Evolutionary conservation across 768 basidiomycete genomes (phyloP).

Genomic region (Hebeloma cylindrosporum): DNA sequence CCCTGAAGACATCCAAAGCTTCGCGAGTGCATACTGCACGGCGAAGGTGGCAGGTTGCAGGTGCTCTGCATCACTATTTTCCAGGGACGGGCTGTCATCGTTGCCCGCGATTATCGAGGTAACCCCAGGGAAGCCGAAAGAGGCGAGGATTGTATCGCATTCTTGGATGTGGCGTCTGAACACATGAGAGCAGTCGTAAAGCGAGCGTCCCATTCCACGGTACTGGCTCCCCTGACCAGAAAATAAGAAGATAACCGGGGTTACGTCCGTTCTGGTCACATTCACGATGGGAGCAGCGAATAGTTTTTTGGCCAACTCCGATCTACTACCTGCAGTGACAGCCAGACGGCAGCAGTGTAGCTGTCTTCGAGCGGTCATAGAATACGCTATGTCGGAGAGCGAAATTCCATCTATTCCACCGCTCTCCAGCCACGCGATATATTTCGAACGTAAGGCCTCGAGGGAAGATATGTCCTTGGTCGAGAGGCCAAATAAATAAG

Average conservation of each 20-base stretch:
- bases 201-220: constrained; percentile 56
- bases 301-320: constrained; percentile 50
- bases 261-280: constrained; percentile 20
- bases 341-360: constrained; percentile 53
- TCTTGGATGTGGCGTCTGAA: constrained; percentile 57
- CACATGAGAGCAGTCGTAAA: constrained; percentile 49
- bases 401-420: constrained; percentile 20
- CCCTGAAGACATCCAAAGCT: constrained; percentile 72
- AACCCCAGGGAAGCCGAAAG: constrained; percentile 52
- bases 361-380: constrained; percentile 64
- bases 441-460: constrained; percentile 45
- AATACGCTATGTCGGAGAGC: constrained; percentile 61
- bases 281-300: constrained; percentile 32
- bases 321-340: constrained; percentile 40
- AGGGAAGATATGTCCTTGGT: constrained; percentile 53
- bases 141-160: constrained; percentile 52
- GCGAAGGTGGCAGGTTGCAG: constrained; percentile 58
- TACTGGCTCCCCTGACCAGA: constrained; percentile 76
- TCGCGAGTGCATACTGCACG: constrained; percentile 61
- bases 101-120: constrained; percentile 39
- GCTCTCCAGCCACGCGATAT: constrained; percentile 48
- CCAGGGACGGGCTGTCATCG: background rate
- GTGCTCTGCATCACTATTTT: constrained; percentile 27
- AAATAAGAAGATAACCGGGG: constrained; percentile 62
- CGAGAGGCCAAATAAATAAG: constrained; percentile 59